phyloP scores from a whole-genome alignment of 73 alveolate species.

The Paramecium pentaurelia region DNA sequence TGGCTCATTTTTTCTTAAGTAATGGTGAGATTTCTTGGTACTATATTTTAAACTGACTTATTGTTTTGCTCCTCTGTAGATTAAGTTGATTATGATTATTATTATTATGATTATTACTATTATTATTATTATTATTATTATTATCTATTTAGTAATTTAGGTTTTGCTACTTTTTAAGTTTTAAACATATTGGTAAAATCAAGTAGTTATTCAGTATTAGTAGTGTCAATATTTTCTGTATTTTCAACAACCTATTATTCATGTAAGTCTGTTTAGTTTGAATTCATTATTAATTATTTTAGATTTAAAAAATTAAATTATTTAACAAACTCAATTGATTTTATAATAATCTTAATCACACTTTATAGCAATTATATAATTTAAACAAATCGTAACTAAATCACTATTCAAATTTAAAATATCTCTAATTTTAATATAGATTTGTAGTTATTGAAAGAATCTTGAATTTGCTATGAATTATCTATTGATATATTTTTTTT shows the following conservation, averaged over 20 bases:
- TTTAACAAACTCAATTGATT: background rate
- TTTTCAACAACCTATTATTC: background rate
- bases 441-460: too few relatives aligned
- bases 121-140: background rate
- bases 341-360: background rate
- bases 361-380: too few relatives aligned
- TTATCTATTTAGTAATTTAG: background rate
- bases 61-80: background rate
- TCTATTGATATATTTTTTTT: conserved; percentile 43
- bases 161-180: background rate
- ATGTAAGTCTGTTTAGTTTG: background rate
- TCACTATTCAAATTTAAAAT: too few relatives aligned
- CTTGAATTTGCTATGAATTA: too few relatives aligned
- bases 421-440: too few relatives aligned
- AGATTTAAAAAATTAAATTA: background rate
- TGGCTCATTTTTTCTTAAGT: conserved; percentile 71
- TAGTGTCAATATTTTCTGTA: conserved; percentile 41
- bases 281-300: background rate
- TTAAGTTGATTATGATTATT: background rate
- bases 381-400: too few relatives aligned
- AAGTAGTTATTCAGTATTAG: background rate
- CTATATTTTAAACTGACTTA: conserved; percentile 30
- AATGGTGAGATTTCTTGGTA: conserved; percentile 71
- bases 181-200: conserved; percentile 50
- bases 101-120: background rate